Percentiles rank a stretch among this genome's conserved stretches.
These are phyloP conservation scores for Coffea eugenioides DNA, from an alignment of 257 asterid species.

Conservation along the genomic window DNA sequence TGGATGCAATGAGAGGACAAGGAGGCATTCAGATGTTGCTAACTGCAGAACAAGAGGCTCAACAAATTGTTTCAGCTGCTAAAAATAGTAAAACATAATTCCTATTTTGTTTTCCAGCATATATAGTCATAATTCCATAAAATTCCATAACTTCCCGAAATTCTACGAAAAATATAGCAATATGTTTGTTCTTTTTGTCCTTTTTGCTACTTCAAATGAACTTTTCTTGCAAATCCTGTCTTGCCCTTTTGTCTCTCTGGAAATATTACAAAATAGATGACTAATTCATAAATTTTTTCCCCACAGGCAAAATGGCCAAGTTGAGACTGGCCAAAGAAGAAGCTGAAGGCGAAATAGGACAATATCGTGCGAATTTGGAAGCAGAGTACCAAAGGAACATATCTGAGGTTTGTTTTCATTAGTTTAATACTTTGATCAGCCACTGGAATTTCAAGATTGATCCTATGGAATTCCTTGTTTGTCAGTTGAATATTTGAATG, in stretches of 20 bases:
- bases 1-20: constrained; percentile 82
- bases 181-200: neutral
- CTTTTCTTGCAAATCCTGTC: neutral
- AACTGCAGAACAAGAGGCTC: constrained; percentile 88
- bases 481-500: neutral
- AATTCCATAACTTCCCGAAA: neutral
- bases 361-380: constrained; percentile 61
- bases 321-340: constrained; percentile 84
- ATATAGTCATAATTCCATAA: neutral
- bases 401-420: constrained; percentile 48
- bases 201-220: neutral
- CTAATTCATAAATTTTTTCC: neutral
- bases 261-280: neutral
- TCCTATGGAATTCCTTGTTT: neutral
- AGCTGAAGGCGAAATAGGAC: constrained; percentile 65
- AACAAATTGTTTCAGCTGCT: constrained; percentile 74
- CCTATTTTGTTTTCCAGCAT: neutral
- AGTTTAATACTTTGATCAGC: neutral
- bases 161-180: neutral
- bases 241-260: neutral
- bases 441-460: neutral
- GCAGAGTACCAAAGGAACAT: constrained; percentile 60
- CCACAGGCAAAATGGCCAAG: constrained; percentile 61
- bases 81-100: constrained; percentile 47
- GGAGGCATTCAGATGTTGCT: constrained; percentile 94